Evolutionary conservation across 352 stramenopile species (phyloP), one percentile per base, ranked within the genome.

Genomic region (Phytophthora idaei): DNA sequence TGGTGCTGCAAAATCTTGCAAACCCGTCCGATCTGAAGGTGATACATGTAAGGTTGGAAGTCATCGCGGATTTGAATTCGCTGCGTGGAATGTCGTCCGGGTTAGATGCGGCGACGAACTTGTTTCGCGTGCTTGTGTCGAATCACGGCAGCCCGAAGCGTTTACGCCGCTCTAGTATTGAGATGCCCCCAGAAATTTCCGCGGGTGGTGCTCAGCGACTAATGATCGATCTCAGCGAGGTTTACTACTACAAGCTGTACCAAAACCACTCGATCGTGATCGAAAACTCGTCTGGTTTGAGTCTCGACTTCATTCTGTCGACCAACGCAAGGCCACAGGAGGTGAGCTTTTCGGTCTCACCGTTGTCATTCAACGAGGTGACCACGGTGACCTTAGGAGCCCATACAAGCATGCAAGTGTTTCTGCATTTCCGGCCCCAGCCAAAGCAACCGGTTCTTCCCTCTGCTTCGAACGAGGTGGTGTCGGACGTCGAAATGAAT

Each of bases 211-310:
- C 37, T 25, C 57, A 62, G 64, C 66, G 76, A 32, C 67, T 94
- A 8, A 74, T 88, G 47, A 90, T 96, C 34, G 88, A 96, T 61
- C 94, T 90, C 71, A 89, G 82, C 28, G 86, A 96, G 50, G 85
- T 96, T 3, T 96, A 93, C 61, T 96, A 94, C 55, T 78, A 94
- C 80, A 94, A 96, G 60, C 63, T 94, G 3, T 96, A 96, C 53
- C 88, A 94, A 60, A 96, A 96, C 51, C 88, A 96, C 74, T 96
- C 88, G 32, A 92, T 96, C 34, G 82, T 96, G 67, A 88, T 96
- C 17, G 88, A 96, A 57, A 96, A 96, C 48, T 89, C 86, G 25
- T 94, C 86, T 25, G 80, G 82, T n/a, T 65, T 96, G 64, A 87
- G 74, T 37, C 77, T 96, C 15, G 88, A 96, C 58, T 96, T 96